Evolutionary conservation across 169 alveolate genomes (phyloP).

Genomic region (Amoebophrya sp.): DNA sequence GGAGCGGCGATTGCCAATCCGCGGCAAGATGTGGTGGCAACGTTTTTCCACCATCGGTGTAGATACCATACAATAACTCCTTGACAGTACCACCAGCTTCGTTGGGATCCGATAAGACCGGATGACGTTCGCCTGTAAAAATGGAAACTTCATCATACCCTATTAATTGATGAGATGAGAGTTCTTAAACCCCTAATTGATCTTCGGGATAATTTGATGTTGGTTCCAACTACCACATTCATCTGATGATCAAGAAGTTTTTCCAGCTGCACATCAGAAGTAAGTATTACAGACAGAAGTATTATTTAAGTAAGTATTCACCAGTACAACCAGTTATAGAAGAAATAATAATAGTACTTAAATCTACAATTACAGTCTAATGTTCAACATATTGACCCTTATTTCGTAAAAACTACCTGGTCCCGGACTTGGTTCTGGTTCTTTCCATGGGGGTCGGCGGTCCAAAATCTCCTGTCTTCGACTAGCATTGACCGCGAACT

Average conservation of each 20-base stretch:
- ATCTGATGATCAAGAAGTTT: too few species aligned
- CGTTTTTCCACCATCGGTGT: not conserved
- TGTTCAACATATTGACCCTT: too few species aligned
- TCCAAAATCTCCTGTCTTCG: constrained; percentile 10
- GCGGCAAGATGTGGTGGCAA: not conserved
- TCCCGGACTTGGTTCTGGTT: not conserved
- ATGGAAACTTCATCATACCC: not conserved
- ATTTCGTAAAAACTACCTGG: too few species aligned
- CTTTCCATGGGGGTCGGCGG: not conserved
- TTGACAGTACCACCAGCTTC: not conserved
- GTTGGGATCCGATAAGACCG: not conserved
- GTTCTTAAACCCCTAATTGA: too few species aligned
- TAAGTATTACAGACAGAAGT: not conserved
- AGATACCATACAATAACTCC: not conserved
- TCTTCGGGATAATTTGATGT: not conserved
- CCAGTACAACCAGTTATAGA: too few species aligned
- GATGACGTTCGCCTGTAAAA: constrained; percentile 6
- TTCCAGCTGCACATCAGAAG: too few species aligned
- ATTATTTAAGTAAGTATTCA: too few species aligned
- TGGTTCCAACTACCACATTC: not conserved
- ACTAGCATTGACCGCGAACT: not conserved
- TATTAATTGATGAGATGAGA: too few species aligned
- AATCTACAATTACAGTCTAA: too few species aligned
- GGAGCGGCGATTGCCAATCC: too few species aligned
- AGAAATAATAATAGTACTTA: too few species aligned